phyloP scores from a whole-genome alignment of 306 rosid species.

The Trifolium repens region DNA sequence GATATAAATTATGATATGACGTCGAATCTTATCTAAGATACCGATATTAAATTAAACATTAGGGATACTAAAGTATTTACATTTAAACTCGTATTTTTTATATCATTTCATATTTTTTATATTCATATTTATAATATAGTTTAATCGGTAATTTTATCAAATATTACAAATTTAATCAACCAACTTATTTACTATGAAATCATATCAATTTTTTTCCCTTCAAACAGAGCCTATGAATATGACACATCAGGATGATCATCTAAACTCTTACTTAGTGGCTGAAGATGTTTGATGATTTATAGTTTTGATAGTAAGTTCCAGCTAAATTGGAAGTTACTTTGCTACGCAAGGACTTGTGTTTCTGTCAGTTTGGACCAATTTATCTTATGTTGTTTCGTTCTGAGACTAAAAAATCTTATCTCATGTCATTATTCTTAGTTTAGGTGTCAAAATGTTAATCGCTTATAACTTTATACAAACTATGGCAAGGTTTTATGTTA shows the following conservation, averaged over 20 bases:
- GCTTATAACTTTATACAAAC: constrained; percentile 19
- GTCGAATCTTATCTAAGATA: no score
- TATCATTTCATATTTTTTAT: no score
- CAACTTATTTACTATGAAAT: no score
- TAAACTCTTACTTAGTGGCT: constrained; percentile 17
- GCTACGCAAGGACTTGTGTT: constrained; percentile 34
- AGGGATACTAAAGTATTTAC: no score
- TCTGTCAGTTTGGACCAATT: constrained; percentile 36
- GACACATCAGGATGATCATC: constrained; percentile 15
- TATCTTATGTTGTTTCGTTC: constrained; percentile 43
- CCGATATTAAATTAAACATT: no score
- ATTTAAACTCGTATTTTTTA: no score
- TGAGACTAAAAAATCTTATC: constrained; percentile 22
- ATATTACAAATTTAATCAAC: no score
- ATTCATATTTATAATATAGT: no score
- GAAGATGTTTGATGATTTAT: constrained; percentile 32
- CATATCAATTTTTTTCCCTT: no score
- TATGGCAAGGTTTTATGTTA: neutral
- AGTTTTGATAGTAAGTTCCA: constrained; percentile 44
- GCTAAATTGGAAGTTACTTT: constrained; percentile 44
- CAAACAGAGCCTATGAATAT: no score
- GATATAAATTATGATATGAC: no score
- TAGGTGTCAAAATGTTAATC: constrained; percentile 32
- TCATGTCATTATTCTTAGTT: constrained; percentile 43
- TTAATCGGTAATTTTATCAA: no score